phyloP scores from a whole-genome alignment of 2,329 filamentous ascomycete genomes.

The Aspergillus awamori region DNA sequence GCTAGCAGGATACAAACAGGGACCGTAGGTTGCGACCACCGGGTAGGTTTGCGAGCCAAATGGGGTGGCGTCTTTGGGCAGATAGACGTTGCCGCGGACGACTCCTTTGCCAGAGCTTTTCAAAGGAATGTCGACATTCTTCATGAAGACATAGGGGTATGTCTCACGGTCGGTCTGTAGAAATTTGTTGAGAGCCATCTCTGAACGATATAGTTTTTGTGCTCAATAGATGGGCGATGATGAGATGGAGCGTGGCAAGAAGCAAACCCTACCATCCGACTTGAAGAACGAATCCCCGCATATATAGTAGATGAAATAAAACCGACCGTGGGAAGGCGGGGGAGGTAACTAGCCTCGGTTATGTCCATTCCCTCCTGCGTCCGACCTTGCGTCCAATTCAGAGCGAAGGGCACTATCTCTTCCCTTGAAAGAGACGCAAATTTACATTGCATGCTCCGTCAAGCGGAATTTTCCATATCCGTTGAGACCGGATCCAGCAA shows the following conservation, averaged over 20 bases:
- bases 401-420: background rate
- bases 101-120: background rate
- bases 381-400: background rate
- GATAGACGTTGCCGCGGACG: background rate
- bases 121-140: background rate
- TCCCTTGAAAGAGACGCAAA: background rate
- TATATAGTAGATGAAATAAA: background rate
- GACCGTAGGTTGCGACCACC: constrained; percentile 69
- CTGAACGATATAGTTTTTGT: background rate
- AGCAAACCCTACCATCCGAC: background rate
- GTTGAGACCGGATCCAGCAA: background rate
- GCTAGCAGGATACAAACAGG: constrained; percentile 42
- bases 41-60: constrained; percentile 40
- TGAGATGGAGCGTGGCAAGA: background rate
- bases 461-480: too few species aligned
- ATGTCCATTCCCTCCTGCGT: too few species aligned
- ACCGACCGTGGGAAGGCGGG: background rate
- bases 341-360: too few species aligned
- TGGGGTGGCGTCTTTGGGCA: background rate
- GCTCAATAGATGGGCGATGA: background rate
- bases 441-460: background rate
- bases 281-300: background rate
- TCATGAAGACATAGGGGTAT: background rate
- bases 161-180: background rate
- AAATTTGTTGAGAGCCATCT: background rate